Conservation (phyloP, 2,329 filamentous ascomycete species). For the Hymenotorrendiella dingleyae region DNA sequence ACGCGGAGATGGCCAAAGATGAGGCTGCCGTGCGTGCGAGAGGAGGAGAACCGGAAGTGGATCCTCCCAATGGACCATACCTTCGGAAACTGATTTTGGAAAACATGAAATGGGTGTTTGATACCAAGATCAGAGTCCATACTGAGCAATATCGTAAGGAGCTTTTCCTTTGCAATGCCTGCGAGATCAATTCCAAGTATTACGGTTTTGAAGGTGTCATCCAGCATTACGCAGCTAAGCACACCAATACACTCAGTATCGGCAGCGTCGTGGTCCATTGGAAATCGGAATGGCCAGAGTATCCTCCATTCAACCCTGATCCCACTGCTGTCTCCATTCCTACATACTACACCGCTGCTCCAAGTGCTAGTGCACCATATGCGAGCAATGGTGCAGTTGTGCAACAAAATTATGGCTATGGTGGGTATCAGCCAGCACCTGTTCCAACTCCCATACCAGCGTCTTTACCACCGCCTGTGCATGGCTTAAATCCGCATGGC, state of each 20-base stretch:
- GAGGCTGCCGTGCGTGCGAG: conserved; percentile 41
- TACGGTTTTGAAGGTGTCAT: conserved; percentile 75
- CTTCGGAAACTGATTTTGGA: conserved; percentile 65
- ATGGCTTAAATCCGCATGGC: conserved; percentile 18
- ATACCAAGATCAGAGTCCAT: conserved; percentile 65
- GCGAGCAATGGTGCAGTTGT: conserved; percentile 26
- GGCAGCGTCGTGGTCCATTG: conserved; percentile 72
- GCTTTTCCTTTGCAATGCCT: conserved; percentile 69
- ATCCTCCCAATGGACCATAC: conserved; percentile 48
- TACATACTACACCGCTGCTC: conserved; percentile 28
- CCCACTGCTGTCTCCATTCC: conserved; percentile 37
- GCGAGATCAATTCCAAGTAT: conserved; percentile 56
- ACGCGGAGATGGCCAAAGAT: conserved; percentile 51
- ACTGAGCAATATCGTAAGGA: conserved; percentile 64
- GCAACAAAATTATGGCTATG: conserved; percentile 31
- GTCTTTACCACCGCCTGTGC: conserved; percentile 7
- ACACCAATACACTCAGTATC: conserved; percentile 62
- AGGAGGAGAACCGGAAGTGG: conserved; percentile 38
- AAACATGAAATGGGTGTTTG: conserved; percentile 83
- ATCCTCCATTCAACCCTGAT: conserved; percentile 64
- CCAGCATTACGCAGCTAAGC: conserved; percentile 79
- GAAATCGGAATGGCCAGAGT: conserved; percentile 74
- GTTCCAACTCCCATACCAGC: conserved; percentile 13
- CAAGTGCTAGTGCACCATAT: conserved; percentile 30
- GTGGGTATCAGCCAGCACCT: conserved; percentile 27